Percentiles rank a stretch among this genome's conserved stretches.
Evolutionary conservation across 345 rosid species (phyloP).

Genomic region (Corchorus capsularis): DNA sequence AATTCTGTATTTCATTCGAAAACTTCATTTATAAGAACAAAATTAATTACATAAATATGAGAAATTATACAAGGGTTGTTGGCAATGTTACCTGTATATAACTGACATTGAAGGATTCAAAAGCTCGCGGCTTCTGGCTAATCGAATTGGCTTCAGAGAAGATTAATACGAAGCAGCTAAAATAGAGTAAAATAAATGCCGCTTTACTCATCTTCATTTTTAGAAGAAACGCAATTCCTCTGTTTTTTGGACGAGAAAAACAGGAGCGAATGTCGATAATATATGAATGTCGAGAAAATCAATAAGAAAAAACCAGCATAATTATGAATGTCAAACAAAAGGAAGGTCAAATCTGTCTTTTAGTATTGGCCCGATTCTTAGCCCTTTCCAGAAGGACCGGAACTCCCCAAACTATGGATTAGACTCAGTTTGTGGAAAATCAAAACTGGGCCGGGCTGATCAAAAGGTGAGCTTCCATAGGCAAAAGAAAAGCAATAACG

Average conservation of each 20-base stretch:
- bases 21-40: too few relatives aligned
- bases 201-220: conserved; percentile 18
- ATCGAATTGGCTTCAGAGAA: conserved; percentile 25
- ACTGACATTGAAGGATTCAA: conserved; percentile 42
- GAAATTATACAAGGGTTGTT: background rate
- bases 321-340: background rate
- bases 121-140: conserved; percentile 37
- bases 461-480: too few relatives aligned
- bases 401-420: too few relatives aligned
- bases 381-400: too few relatives aligned
- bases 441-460: too few relatives aligned
- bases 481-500: too few relatives aligned
- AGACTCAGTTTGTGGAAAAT: too few relatives aligned
- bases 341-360: too few relatives aligned
- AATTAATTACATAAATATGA: background rate
- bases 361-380: too few relatives aligned
- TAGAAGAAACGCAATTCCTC: too few relatives aligned
- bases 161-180: conserved; percentile 16
- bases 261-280: background rate
- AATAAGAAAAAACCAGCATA: background rate
- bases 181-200: conserved; percentile 9
- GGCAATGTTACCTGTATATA: conserved; percentile 33
- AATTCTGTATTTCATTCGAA: conserved; percentile 37
- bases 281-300: background rate
- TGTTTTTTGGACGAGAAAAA: background rate